These are phyloP conservation scores for Tulasnella sp. DNA, from an alignment of 768 basidiomycete species.

Conservation along the genomic window DNA sequence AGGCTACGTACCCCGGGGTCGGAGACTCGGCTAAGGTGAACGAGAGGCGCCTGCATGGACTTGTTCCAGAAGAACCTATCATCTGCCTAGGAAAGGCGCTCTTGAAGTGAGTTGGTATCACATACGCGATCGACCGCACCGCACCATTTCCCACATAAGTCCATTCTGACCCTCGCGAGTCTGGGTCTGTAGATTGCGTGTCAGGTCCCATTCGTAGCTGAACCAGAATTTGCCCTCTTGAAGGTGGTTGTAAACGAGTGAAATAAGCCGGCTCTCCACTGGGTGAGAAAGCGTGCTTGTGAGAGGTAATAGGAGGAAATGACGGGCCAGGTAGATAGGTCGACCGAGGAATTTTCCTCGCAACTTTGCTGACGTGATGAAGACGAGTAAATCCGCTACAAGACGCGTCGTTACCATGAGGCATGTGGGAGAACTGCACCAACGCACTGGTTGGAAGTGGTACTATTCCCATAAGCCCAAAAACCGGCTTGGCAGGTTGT, in stretches of 20 bases:
- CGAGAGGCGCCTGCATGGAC: conserved; percentile 50
- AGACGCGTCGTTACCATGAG: not conserved
- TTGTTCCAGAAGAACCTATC: conserved; percentile 99
- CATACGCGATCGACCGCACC: not conserved
- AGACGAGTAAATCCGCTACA: conserved; percentile 83
- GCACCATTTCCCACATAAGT: conserved; percentile 66
- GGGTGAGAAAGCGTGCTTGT: conserved; percentile 56
- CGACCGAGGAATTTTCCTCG: conserved; percentile 70
- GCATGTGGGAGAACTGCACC: not conserved
- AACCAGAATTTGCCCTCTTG: conserved; percentile 69
- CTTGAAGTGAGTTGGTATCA: not conserved
- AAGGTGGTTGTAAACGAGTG: conserved; percentile 76
- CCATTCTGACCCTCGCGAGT: conserved; percentile 35
- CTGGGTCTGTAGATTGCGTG: conserved; percentile 75
- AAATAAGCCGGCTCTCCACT: conserved; percentile 76
- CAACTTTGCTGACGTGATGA: conserved; percentile 71
- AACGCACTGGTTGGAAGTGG: conserved; percentile 31
- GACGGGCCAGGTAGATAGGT: conserved; percentile 77
- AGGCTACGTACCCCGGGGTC: too few relatives aligned
- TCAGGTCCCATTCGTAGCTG: conserved; percentile 84
- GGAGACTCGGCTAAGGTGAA: too few relatives aligned
- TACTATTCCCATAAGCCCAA: conserved; percentile 35
- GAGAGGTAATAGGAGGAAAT: conserved; percentile 76
- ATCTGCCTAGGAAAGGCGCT: conserved; percentile 48
- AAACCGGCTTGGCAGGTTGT: conserved; percentile 31